A percentile compares a stretch with the other conserved stretches of the same genome.
Evolutionary conservation across 2,329 filamentous ascomycete genomes (phyloP).

Genomic region (Ascochyta lentis): DNA sequence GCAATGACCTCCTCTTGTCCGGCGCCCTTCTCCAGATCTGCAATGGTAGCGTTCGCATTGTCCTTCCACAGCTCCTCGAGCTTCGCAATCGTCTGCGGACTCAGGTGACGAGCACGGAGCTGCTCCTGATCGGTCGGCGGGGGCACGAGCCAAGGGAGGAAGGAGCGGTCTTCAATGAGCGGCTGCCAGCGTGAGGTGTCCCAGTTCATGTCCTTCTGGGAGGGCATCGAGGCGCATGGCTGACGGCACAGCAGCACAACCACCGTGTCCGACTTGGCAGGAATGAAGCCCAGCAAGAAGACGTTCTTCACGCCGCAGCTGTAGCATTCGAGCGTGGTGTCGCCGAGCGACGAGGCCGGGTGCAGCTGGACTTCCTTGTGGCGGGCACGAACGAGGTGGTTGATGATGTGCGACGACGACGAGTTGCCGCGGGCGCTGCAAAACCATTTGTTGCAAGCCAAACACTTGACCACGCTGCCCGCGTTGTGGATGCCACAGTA

Average conservation of each 20-base stretch:
- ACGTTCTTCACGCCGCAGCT: slow-evolving; percentile 99
- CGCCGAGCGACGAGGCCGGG: slow-evolving; percentile 88
- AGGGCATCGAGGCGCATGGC: slow-evolving; percentile 91
- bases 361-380: slow-evolving; percentile 99
- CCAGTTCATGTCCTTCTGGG: slow-evolving; percentile 99
- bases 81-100: slow-evolving; percentile 92
- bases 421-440: slow-evolving; percentile 97
- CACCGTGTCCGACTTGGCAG: slow-evolving; percentile 97
- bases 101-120: slow-evolving; percentile 89
- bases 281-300: slow-evolving; percentile 96
- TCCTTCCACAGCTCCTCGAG: slow-evolving; percentile 99
- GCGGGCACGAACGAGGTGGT: slow-evolving; percentile 93
- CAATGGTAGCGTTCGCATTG: slow-evolving; percentile 84
- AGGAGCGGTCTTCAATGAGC: slow-evolving; percentile 94
- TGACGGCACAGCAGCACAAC: slow-evolving; percentile 96
- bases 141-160: slow-evolving; percentile 90
- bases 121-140: slow-evolving; percentile 93
- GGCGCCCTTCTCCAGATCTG: slow-evolving; percentile 88
- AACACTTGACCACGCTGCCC: slow-evolving; percentile 92
- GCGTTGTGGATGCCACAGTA: slow-evolving; percentile 98
- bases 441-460: slow-evolving; percentile 98
- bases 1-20: slow-evolving; percentile 95
- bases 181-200: slow-evolving; percentile 98
- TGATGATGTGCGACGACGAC: slow-evolving; percentile 96
- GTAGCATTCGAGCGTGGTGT: slow-evolving; percentile 97